Evolutionary conservation across 495 filamentous ascomycete genomes (phyloP), one percentile per base, ranked within the genome.

Genomic region (Cairneyella variabilis): DNA sequence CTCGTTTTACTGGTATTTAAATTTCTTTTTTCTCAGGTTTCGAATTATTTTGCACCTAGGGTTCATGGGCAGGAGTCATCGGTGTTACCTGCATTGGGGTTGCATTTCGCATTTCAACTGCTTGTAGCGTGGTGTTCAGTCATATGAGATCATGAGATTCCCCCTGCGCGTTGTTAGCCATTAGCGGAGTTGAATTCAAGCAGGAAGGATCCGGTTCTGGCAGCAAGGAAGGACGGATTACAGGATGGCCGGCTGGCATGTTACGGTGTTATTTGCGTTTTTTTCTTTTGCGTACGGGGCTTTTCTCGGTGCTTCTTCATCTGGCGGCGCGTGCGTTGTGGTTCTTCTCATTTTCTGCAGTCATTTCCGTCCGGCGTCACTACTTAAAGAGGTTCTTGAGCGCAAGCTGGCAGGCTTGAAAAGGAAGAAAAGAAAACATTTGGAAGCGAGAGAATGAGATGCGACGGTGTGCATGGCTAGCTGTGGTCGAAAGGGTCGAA

Each of bases 111-210:
- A 59, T 63, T 54, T 58, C 43, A 59, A 34, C 53, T 56, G 30
- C 51, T 57, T 63, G 50, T 59, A 63, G 60, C 60, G 60, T 53
- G 60, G 60, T 63, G 52, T 63, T 57, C 42, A 61, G n/a, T n/a
- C n/a, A n/a, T n/a, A n/a, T n/a, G n/a, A 47, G 58, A 54, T 57
- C 56, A 63, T 59, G 60, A 63, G 60, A 63, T 63, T 63, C 60
- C 60, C 60, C 60, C 51, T 59, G 37, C 53, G 60, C 60, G 57
- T 63, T 53, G 49, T 59, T n/a, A 51, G 47, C 47, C 54, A 53
- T 58, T 56, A 42, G 47, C 41, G 60, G 60, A 63, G 56, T 63
- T 63, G 60, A 57, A 59, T n/a, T n/a, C n/a, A n/a, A n/a, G n/a
- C n/a, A n/a, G n/a, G 49, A 34, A 51, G 56, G 53, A 59, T 51